Percentiles rank a stretch among this genome's conserved stretches.
These are phyloP conservation scores for Melastoma malabathricum DNA, from an alignment of 345 rosid species.

Conservation along the genomic window DNA sequence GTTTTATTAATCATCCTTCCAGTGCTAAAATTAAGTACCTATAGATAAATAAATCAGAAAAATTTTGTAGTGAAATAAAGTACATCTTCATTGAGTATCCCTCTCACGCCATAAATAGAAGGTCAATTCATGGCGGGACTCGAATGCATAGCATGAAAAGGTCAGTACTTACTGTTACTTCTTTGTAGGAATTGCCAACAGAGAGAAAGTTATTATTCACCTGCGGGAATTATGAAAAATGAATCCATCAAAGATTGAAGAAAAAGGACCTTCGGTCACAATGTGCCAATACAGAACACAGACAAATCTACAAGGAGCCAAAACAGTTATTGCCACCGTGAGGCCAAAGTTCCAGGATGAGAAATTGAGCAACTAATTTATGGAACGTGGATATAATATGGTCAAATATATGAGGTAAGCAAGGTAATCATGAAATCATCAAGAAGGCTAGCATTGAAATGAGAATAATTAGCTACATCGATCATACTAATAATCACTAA, in stretches of 20 bases:
- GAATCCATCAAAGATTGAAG: slow-evolving; percentile 4
- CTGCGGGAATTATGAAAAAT: slow-evolving; percentile 26
- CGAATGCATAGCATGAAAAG: slow-evolving; percentile 9
- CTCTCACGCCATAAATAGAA: too few relatives aligned
- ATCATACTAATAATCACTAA: too few relatives aligned
- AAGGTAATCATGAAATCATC: too few relatives aligned
- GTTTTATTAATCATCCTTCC: slow-evolving; percentile 64
- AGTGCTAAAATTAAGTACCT: slow-evolving; percentile 98
- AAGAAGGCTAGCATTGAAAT: too few relatives aligned
- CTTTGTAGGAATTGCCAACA: slow-evolving; percentile 82
- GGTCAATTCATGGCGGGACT: neutral
- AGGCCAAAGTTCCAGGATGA: too few relatives aligned
- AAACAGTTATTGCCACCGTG: too few relatives aligned
- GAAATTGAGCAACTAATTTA: too few relatives aligned
- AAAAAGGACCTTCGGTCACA: neutral
- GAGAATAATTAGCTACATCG: too few relatives aligned
- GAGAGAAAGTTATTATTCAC: slow-evolving; percentile 94
- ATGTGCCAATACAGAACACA: neutral
- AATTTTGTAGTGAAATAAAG: neutral
- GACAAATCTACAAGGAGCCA: neutral
- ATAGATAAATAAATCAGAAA: slow-evolving; percentile 8
- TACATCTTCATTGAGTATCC: neutral
- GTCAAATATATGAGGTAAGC: too few relatives aligned
- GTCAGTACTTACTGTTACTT: slow-evolving; percentile 51
- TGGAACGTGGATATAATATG: too few relatives aligned